Evolutionary conservation across 1,284 basidiomycete genomes (phyloP), one percentile per base, ranked within the genome.

Genomic region (Puccinia novopanici): DNA sequence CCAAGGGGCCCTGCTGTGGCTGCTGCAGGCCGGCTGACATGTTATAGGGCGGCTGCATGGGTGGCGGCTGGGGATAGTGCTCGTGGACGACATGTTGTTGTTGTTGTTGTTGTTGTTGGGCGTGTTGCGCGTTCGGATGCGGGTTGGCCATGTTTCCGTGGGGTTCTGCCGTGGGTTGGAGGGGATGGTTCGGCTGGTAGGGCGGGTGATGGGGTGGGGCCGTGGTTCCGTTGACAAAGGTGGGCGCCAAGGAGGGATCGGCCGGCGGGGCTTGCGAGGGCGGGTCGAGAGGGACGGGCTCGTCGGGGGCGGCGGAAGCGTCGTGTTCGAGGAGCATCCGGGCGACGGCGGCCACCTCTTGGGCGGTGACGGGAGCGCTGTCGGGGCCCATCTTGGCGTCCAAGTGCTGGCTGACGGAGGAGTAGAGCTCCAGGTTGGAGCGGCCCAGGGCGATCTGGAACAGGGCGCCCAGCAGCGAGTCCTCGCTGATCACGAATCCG

Each of bases 381-480:
- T 12, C 40, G 70, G 30, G 34, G 37, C 40, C 24, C 40, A 61
- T 45, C 27, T 48, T 57, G 57, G 22, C 37, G 27, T 74, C 72
- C 19, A 74, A 61, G 37, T 45, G 45, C 42, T 74, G 50, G 24
- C 72, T 74, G 52, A 59, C 54, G 72, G 72, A 8, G 2, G 34
- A 40, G 57, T 74, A 74, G 40, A 74, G 52, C 37, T 74, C 52
- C 54, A 55, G 40, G 42, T 74, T 74, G 5, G 52, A 37, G 37
- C 72, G 72, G 40, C 72, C 72, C 13, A 74, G 34, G 3, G 72
- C 72, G 54, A 74, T 74, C 45, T 74, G 72, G 37, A 74, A 74
- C 37, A 74, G 34, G 37, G 72, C 72, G 19, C 72, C 72, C 37
- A 74, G 34, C n/a, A 74, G 12, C 24, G 72, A 37, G 34, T 74